These are phyloP conservation scores for Sporisorium reilianum DNA, from an alignment of 1,284 basidiomycete genomes.

Conservation along the genomic window DNA sequence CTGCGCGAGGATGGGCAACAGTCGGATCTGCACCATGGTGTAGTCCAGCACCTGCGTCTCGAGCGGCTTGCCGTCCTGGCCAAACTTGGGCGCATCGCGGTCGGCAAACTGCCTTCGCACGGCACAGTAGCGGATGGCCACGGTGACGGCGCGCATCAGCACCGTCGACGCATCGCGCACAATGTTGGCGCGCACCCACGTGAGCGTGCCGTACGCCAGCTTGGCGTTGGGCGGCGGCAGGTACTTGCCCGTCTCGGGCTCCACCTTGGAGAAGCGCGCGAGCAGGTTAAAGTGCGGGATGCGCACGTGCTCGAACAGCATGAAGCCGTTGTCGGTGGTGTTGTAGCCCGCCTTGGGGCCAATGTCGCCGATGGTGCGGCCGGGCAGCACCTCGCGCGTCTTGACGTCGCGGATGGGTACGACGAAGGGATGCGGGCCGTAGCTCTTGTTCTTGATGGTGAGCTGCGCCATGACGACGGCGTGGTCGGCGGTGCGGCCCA, in stretches of 20 bases:
- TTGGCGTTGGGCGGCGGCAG: conserved; percentile 55
- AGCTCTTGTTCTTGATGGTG: conserved; percentile 67
- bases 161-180: conserved; percentile 68
- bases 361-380: conserved; percentile 69
- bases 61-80: conserved; percentile 64
- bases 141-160: conserved; percentile 68
- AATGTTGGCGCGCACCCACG: conserved; percentile 69
- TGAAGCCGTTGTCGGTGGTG: conserved; percentile 69
- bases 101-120: conserved; percentile 70
- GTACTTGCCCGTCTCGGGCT: conserved; percentile 60
- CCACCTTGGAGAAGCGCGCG: conserved; percentile 68
- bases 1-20: conserved; percentile 70
- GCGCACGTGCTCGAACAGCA: conserved; percentile 61
- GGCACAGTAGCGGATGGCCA: conserved; percentile 70
- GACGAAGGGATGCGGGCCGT: conserved; percentile 70
- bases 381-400: conserved; percentile 69
- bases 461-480: conserved; percentile 71
- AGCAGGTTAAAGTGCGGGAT: conserved; percentile 70
- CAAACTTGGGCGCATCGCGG: conserved; percentile 68
- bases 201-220: conserved; percentile 60
- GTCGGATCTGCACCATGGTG: conserved; percentile 69
- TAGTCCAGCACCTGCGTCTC: conserved; percentile 71
- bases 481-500: conserved; percentile 69
- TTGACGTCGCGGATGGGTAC: conserved; percentile 69
- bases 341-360: conserved; percentile 69